These are phyloP conservation scores for Rhizoctonia solani DNA, from an alignment of 1,284 basidiomycete species.

Conservation along the genomic window DNA sequence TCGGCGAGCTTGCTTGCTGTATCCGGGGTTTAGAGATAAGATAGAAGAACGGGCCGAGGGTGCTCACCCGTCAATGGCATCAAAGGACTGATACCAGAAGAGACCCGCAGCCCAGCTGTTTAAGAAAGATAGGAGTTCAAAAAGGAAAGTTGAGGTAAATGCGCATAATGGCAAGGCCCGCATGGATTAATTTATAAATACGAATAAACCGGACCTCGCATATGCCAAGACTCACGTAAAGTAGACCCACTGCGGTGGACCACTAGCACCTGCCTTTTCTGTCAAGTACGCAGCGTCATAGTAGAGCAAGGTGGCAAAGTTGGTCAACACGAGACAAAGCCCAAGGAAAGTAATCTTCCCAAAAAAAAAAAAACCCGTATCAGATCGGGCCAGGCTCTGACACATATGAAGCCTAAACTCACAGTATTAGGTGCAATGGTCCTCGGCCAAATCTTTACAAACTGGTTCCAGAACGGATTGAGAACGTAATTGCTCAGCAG, in stretches of 20 bases:
- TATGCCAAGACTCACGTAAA: slow-evolving; percentile 62
- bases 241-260: slow-evolving; percentile 83
- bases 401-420: slow-evolving; percentile 43
- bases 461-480: slow-evolving; percentile 92
- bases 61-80: slow-evolving; percentile 81
- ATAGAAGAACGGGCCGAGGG: neutral
- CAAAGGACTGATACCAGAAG: slow-evolving; percentile 91
- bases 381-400: neutral
- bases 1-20: slow-evolving; percentile 90
- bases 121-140: neutral
- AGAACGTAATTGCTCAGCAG: slow-evolving; percentile 79
- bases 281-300: slow-evolving; percentile 79
- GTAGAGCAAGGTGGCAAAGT: slow-evolving; percentile 81
- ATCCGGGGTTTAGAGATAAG: slow-evolving; percentile 39
- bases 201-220: neutral
- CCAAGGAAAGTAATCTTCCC: slow-evolving; percentile 81
- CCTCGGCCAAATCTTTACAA: slow-evolving; percentile 88
- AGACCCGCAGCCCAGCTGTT: slow-evolving; percentile 84
- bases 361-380: neutral
- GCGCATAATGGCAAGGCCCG: neutral
- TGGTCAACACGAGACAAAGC: slow-evolving; percentile 78
- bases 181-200: neutral
- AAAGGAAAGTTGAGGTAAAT: neutral
- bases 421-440: slow-evolving; percentile 91
- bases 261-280: slow-evolving; percentile 62